Evolutionary conservation across 305 asterid genomes (phyloP), one percentile per base, ranked within the genome.

Genomic region (Petunia hybrid): DNA sequence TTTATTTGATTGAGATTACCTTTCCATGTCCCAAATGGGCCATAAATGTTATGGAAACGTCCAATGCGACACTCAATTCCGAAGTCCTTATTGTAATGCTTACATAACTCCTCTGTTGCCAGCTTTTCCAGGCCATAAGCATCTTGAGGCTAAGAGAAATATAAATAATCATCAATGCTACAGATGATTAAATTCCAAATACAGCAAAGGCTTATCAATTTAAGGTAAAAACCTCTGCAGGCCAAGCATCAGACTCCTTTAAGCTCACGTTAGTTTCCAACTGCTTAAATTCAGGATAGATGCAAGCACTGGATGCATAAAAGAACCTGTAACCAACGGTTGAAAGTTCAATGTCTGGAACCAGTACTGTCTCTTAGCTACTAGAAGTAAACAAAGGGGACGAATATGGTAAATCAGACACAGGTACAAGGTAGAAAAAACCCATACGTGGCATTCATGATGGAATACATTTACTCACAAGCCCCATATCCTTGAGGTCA

Each of bases 201-300:
- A 12, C 65, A 45, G 62, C 61, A 0, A 70, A 45, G 39, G 60
- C 41, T 70, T 35, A 71, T 48, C 7, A 1, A 71, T 12, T 68
- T 38, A 61, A 78, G 85, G 64, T 6, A 51, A 70, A 78, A 76
- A 91, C 98, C 98, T 94, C 97, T 0, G 98, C 98, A n/a, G 98
- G 98, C 98, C 98, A 94, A 6, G 98, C 98, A 80, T 94, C 98
- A 22, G 98, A 83, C 82, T 94, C 98, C 80, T 94, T 94, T 92
- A 92, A 88, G 97, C 98, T 94, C 84, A 94, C 98, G 31, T 94
- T 94, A 40, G 98, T 92, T 1, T 92, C 97, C 90, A 94, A 69
- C 84, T 94, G 98, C 90, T 94, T 94, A 85, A 94, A 94, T 85
- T 94, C 98, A n/a, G 98, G 98, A 73, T 94, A 94, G 77, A 94